A percentile compares a stretch with the other conserved stretches of the same genome.
Conservation (phyloP, 352 stramenopile species). For the Globisporangium emineosum region DNA sequence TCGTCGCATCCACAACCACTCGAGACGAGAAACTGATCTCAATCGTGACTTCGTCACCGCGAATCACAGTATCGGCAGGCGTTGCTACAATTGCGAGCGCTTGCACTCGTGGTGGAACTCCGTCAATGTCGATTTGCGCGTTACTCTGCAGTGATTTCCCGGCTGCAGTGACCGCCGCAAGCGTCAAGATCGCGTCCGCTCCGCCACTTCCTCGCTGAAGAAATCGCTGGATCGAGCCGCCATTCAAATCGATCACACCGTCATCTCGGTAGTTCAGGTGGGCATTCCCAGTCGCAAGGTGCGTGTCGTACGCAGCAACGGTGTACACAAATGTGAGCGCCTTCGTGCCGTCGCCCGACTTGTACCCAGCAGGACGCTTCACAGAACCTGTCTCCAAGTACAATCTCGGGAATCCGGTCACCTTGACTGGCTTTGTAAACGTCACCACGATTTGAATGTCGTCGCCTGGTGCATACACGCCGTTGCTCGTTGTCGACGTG, state of each 20-base stretch:
- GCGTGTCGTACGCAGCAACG: slow-evolving; percentile 57
- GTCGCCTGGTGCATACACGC: slow-evolving; percentile 70
- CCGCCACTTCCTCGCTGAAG: slow-evolving; percentile 22
- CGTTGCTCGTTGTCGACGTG: slow-evolving; percentile 40
- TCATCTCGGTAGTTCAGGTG: slow-evolving; percentile 70
- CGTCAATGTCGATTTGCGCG: slow-evolving; percentile 52
- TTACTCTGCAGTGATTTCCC: slow-evolving; percentile 46
- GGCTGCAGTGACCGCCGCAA: slow-evolving; percentile 31
- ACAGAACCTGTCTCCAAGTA: slow-evolving; percentile 71
- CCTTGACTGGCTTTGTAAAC: slow-evolving; percentile 76
- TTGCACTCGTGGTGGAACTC: slow-evolving; percentile 39
- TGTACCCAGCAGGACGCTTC: slow-evolving; percentile 66
- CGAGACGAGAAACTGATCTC: slow-evolving; percentile 61
- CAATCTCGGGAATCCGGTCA: slow-evolving; percentile 61
- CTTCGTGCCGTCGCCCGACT: slow-evolving; percentile 54
- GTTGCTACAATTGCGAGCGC: slow-evolving; percentile 35
- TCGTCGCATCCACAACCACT: slow-evolving; percentile 51
- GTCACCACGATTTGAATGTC: slow-evolving; percentile 55
- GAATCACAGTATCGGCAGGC: slow-evolving; percentile 36
- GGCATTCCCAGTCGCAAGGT: slow-evolving; percentile 32
- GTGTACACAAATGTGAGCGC: slow-evolving; percentile 72
- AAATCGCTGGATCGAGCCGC: slow-evolving; percentile 52
- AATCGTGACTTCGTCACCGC: slow-evolving; percentile 44
- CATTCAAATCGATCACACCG: slow-evolving; percentile 61
- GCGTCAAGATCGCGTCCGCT: slow-evolving; percentile 31